Percentiles rank a stretch among this genome's conserved stretches.
phyloP scores from a whole-genome alignment of 495 filamentous ascomycete genomes.

The Penicillium macrosclerotiorum region DNA sequence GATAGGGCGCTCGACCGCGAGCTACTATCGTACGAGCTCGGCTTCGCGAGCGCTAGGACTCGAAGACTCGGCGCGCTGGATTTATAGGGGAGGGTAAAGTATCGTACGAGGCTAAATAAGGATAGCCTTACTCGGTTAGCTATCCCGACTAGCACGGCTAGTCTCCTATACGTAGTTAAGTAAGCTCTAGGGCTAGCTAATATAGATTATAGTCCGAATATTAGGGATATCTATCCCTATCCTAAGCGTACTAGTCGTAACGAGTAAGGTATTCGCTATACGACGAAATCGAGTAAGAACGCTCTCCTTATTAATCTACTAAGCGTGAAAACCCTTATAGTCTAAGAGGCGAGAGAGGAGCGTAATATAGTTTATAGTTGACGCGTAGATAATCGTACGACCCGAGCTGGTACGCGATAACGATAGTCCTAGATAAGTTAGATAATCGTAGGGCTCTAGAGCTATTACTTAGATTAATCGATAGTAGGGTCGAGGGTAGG shows the following conservation, averaged over 20 bases:
- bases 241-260: constrained; percentile 18
- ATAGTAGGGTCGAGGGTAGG: neutral
- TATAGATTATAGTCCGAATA: constrained; percentile 17
- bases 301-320: neutral
- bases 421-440: neutral
- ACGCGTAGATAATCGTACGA: neutral
- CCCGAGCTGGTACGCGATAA: neutral
- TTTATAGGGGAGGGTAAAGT: too few species aligned
- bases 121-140: neutral
- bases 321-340: neutral
- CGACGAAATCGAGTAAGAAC: constrained; percentile 1
- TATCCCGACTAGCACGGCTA: constrained; percentile 15
- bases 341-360: neutral
- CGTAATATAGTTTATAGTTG: neutral
- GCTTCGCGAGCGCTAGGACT: too few species aligned
- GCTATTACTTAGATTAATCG: neutral
- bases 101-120: neutral
- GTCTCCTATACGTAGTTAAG: constrained; percentile 24
- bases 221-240: constrained; percentile 20
- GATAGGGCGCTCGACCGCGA: too few species aligned
- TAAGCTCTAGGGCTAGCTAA: neutral
- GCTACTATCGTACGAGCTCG: too few species aligned
- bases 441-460: neutral
- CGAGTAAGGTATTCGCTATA: constrained; percentile 2
- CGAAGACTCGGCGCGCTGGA: too few species aligned